Percentiles rank a stretch among this genome's conserved stretches.
phyloP scores from a whole-genome alignment of 768 basidiomycete genomes.

The Auriscalpium microsporum region DNA sequence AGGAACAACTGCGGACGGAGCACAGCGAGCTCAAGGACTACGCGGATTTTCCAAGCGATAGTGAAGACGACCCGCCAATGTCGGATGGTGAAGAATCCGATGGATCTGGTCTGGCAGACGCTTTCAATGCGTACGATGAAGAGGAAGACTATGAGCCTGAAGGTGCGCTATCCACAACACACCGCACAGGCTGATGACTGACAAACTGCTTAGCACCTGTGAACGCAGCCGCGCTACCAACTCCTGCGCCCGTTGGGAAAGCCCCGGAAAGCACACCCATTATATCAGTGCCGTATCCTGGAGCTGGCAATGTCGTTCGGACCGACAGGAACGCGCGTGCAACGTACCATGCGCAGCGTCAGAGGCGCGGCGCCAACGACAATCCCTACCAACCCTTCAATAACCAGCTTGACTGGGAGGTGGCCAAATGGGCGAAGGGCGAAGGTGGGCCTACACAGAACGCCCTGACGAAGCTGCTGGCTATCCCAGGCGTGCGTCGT shows the following conservation, averaged over 20 bases:
- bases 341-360: neutral
- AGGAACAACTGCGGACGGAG: no score
- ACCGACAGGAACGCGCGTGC: neutral
- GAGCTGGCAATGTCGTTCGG: neutral
- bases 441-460: conserved; percentile 6
- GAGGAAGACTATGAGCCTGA: neutral
- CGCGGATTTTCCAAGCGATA: no score
- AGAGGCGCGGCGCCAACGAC: no score
- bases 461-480: conserved; percentile 9
- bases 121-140: neutral
- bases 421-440: conserved; percentile 15
- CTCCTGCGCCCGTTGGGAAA: no score
- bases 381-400: conserved; percentile 11
- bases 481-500: conserved; percentile 7
- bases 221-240: no score
- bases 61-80: no score
- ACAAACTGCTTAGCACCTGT: neutral
- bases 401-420: conserved; percentile 7
- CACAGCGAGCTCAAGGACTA: no score
- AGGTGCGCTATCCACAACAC: neutral
- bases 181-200: neutral
- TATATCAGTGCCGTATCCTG: no score
- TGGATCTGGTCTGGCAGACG: no score
- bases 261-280: no score
- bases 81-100: no score